Conservation (phyloP, 257 asterid genomes). For the Jasminum sambac region DNA sequence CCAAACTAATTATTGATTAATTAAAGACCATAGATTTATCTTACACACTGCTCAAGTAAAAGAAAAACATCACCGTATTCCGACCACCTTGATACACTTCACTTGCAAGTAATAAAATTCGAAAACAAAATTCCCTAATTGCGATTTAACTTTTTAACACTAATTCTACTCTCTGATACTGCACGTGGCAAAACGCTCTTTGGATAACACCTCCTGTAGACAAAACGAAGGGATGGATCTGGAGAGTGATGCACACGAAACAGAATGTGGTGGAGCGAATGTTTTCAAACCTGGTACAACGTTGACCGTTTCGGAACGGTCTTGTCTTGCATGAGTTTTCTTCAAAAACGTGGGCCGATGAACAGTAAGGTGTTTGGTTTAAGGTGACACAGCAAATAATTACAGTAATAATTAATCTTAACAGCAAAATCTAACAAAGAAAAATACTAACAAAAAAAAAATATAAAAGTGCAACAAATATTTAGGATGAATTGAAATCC, state of each 20-base stretch:
- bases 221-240: not conserved
- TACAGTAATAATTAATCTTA: not conserved
- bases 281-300: not conserved
- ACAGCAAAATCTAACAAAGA: not conserved
- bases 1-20: too few species aligned
- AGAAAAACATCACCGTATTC: not conserved
- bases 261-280: not conserved
- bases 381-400: slow-evolving; percentile 2
- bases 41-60: not conserved
- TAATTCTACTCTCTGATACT: not conserved
- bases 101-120: not conserved
- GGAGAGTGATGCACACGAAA: slow-evolving; percentile 12
- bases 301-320: slow-evolving; percentile 22
- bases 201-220: not conserved
- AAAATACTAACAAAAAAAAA: too few species aligned
- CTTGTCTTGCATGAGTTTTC: slow-evolving; percentile 26
- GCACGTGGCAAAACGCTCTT: not conserved
- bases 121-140: not conserved
- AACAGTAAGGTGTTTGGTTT: not conserved
- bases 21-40: not conserved
- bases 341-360: slow-evolving; percentile 2
- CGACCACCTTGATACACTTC: slow-evolving; percentile 19
- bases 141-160: not conserved
- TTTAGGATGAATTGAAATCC: too few species aligned
- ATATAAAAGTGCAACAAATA: too few species aligned